These are phyloP conservation scores for Xylaria sp. DNA, from an alignment of 495 filamentous ascomycete genomes.

Conservation along the genomic window DNA sequence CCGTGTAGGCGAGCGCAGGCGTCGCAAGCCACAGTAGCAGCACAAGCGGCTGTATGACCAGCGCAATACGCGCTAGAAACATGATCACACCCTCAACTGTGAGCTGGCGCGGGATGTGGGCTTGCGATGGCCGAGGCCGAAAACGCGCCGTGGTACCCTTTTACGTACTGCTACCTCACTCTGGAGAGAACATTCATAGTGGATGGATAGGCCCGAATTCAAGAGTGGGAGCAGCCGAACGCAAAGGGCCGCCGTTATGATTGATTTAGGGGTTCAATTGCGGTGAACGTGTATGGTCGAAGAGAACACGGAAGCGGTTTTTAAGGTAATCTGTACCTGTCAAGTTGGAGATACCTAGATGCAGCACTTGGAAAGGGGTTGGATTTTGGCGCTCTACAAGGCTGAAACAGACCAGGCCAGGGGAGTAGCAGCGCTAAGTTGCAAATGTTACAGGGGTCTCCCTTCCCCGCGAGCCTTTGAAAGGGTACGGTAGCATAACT, in stretches of 20 bases:
- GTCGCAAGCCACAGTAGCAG: conserved; percentile 39
- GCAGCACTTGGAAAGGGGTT: neutral
- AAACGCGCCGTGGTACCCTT: conserved; percentile 38
- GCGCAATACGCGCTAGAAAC: conserved; percentile 27
- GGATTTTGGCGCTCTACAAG: conserved; percentile 28
- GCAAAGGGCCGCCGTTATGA: neutral
- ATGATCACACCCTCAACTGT: conserved; percentile 19
- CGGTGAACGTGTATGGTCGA: neutral
- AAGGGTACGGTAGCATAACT: neutral
- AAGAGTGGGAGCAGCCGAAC: neutral
- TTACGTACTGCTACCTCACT: conserved; percentile 25
- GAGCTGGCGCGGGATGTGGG: conserved; percentile 9
- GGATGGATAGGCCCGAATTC: neutral
- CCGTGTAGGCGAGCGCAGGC: conserved; percentile 66
- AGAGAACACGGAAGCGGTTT: conserved; percentile 22
- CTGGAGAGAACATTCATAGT: neutral
- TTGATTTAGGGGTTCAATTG: neutral
- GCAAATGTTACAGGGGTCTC: neutral
- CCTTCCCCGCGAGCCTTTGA: neutral
- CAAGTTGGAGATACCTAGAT: neutral
- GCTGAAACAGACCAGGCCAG: conserved; percentile 35
- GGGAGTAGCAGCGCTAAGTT: conserved; percentile 1
- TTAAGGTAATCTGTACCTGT: neutral
- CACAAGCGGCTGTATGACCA: conserved; percentile 37
- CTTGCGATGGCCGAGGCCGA: conserved; percentile 21